phyloP scores from a whole-genome alignment of 768 basidiomycete genomes.

The Phylloporus scabripes region DNA sequence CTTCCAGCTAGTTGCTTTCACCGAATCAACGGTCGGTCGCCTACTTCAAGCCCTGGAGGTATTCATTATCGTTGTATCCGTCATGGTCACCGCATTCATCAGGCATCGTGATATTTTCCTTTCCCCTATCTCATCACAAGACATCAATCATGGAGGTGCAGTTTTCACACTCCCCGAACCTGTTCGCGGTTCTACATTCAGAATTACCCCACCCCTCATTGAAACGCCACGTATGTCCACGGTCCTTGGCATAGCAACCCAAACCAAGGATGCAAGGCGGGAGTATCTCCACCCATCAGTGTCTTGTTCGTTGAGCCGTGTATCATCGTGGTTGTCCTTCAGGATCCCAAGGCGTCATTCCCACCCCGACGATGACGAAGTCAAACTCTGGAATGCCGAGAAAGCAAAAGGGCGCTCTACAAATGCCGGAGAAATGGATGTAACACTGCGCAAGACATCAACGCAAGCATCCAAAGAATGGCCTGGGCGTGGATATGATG shows the following conservation, averaged over 20 bases:
- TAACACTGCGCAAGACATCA: constrained; percentile 1
- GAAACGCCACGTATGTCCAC: constrained; percentile 26
- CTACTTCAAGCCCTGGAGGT: constrained; percentile 58
- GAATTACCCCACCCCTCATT: constrained; percentile 16
- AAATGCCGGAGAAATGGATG: constrained; percentile 1
- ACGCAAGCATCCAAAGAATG: constrained; percentile 7
- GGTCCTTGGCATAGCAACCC: constrained; percentile 3
- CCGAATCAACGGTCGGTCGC: constrained; percentile 65
- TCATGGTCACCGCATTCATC: constrained; percentile 44
- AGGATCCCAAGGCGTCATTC: constrained; percentile 24
- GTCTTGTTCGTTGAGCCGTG: constrained; percentile 21
- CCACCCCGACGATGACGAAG: constrained; percentile 24
- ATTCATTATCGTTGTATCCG: constrained; percentile 56
- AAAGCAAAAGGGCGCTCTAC: constrained; percentile 16
- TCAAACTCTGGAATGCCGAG: constrained; percentile 33
- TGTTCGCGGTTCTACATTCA: constrained; percentile 23
- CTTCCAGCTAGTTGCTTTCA: constrained; percentile 49
- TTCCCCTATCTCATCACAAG: not conserved
- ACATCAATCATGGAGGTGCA: not conserved
- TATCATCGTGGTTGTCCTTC: constrained; percentile 38
- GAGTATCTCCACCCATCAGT: constrained; percentile 14
- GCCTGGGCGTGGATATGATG: constrained; percentile 4
- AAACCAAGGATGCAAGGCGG: constrained; percentile 7
- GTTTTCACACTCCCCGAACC: constrained; percentile 22
- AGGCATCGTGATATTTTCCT: constrained; percentile 11